These are phyloP conservation scores for Lactuca saligna DNA, from an alignment of 129 eudicot species.

Conservation along the genomic window DNA sequence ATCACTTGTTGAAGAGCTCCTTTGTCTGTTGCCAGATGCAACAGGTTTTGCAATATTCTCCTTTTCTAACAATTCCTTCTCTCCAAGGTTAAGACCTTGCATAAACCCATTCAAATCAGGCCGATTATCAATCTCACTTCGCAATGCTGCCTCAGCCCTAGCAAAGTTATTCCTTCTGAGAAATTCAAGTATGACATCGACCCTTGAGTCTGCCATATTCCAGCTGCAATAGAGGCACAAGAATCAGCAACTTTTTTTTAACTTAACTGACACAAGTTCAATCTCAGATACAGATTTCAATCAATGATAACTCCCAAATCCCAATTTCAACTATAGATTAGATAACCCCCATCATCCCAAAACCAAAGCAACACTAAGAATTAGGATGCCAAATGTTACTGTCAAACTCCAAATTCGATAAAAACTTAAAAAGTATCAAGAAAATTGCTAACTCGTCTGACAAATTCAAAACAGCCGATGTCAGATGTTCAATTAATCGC, in stretches of 20 bases:
- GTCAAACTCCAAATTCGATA: slow-evolving; percentile 1
- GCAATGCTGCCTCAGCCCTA: slow-evolving; percentile 93
- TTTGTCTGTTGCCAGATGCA: slow-evolving; percentile 24
- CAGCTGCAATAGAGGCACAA: slow-evolving; percentile 23
- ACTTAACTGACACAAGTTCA: neutral
- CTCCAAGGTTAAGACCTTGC: slow-evolving; percentile 48
- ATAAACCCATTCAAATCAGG: slow-evolving; percentile 64
- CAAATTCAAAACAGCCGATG: slow-evolving; percentile 9
- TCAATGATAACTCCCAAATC: slow-evolving; percentile 9
- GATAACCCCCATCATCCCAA: neutral
- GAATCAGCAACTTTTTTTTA: neutral
- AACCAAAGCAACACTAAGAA: neutral
- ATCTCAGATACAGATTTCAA: neutral
- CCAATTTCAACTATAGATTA: slow-evolving; percentile 10
- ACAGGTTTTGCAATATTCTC: slow-evolving; percentile 32
- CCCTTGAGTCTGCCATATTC: slow-evolving; percentile 71
- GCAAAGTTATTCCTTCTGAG: slow-evolving; percentile 68
- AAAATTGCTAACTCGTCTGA: slow-evolving; percentile 3
- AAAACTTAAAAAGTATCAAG: neutral
- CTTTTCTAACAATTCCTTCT: slow-evolving; percentile 46
- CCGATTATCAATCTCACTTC: slow-evolving; percentile 58
- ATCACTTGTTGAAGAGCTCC: slow-evolving; percentile 29
- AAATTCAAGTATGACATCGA: slow-evolving; percentile 73
- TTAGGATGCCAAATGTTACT: neutral
- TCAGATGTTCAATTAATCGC: slow-evolving; percentile 8